Base-by-base conservation (phyloP, 1,139 yeast genomes). In the Debaryomyces coudertii region DNA sequence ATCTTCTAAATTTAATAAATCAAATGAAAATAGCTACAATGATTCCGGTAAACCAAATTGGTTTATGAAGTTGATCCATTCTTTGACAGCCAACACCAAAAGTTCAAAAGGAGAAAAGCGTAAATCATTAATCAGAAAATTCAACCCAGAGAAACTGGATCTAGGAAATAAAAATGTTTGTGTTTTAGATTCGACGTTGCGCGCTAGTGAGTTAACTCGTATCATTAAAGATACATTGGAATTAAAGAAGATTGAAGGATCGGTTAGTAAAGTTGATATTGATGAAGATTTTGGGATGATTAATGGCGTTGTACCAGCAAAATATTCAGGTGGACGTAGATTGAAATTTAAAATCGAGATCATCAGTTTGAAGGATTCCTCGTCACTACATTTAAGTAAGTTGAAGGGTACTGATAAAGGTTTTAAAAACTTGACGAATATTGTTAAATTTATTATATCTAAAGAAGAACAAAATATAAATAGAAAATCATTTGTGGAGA, bases 341-440 rank as follows among this genome's bases (percentile, higher is more conserved):
- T 63, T 80, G 52, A 71, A 67, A 51, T 80, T 80, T 55, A 71
- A 68, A 53, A 76, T 80, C 37, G 75, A 66, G 46, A 68, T 78
- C 18, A 65, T 74, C 40, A 76, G 68, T 47, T 62, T 70, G 50
- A 65, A 66, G 35, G 63, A 64, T 43, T 53, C 72, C 8, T 79
- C 87, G 38, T 74, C 77, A 33, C 68, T 85, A 44, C 77, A 76
- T 48, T 73, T 85, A 51, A 73, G 73, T 38, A 82, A 81, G 62
- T 67, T 76, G 34, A 81, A 79, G 53, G 93, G 93, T n/a, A 80
- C 87, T n/a, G 69, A 74, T n/a, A 82, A 79, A 62, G 81, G 87
- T 15, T 83, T 85, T 62, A 71, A 65, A 40, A 82, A 79, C 57
- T 69, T 86, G 53, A 72, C 75, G 14, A 69, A 68, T 25, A 85